Conservation (phyloP, 2,329 filamentous ascomycete genomes). For the Fusarium pseudograminearum region DNA sequence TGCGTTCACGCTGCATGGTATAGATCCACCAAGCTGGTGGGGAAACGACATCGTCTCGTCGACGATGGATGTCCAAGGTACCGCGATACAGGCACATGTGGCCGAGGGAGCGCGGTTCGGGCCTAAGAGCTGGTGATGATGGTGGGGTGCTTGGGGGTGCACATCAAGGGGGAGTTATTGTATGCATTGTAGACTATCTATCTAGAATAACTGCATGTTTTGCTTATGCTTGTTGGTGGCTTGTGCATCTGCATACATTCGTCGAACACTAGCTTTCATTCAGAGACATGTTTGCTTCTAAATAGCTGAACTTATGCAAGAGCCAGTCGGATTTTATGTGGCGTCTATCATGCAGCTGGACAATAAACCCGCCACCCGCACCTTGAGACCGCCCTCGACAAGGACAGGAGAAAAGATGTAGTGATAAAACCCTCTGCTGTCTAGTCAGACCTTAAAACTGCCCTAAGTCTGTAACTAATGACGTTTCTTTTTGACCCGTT, state of each 20-base stretch:
- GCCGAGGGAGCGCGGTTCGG: conserved; percentile 70
- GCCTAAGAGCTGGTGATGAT: conserved; percentile 65
- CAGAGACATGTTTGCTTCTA: conserved; percentile 9
- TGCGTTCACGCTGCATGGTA: conserved; percentile 72
- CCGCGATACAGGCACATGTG: conserved; percentile 68
- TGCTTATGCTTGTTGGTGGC: conserved; percentile 17
- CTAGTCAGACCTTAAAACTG: not conserved
- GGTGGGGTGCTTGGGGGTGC: not conserved
- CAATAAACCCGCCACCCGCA: conserved; percentile 20
- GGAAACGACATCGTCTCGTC: conserved; percentile 69
- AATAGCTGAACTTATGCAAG: not conserved
- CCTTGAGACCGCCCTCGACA: not conserved
- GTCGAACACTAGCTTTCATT: not conserved
- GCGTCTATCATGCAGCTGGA: conserved; percentile 12
- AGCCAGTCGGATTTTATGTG: conserved; percentile 8
- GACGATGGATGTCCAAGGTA: conserved; percentile 72
- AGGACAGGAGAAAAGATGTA: not conserved
- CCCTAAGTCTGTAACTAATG: not conserved
- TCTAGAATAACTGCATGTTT: not conserved
- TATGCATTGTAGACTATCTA: not conserved
- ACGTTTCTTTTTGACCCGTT: conserved; percentile 3
- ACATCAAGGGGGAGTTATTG: conserved; percentile 2
- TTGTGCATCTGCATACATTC: not conserved
- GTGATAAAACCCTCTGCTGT: not conserved
- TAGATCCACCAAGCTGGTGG: conserved; percentile 76